A percentile compares a stretch with the other conserved stretches of the same genome.
Conservation (phyloP, 179 eudicot species). For the Nepenthes alata region DNA sequence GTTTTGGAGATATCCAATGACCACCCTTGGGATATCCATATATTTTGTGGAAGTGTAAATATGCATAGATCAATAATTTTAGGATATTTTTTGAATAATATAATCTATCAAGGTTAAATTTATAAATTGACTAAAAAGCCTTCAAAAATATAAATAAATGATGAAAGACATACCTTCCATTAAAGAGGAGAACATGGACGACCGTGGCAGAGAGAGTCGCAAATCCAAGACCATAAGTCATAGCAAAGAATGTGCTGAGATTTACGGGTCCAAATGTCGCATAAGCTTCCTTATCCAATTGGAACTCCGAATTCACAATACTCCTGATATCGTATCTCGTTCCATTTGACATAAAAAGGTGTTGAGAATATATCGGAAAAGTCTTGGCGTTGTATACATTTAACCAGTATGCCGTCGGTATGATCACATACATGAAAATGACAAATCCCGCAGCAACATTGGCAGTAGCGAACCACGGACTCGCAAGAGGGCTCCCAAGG, state of each 20-base stretch:
- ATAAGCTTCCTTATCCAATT: conserved; percentile 42
- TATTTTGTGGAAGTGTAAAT: too few relatives aligned
- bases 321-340: conserved; percentile 24
- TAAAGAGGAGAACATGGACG: conserved; percentile 45
- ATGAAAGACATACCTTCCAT: conserved; percentile 40
- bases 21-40: too few relatives aligned
- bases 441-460: conserved; percentile 25
- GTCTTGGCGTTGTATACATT: conserved; percentile 20
- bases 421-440: conserved; percentile 21
- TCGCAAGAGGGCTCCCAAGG: conserved; percentile 35
- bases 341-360: conserved; percentile 40
- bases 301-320: conserved; percentile 31
- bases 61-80: too few relatives aligned
- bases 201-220: conserved; percentile 57
- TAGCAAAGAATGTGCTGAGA: conserved; percentile 56
- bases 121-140: too few relatives aligned
- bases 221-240: conserved; percentile 60
- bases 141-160: background rate
- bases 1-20: too few relatives aligned
- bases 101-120: too few relatives aligned
- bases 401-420: conserved; percentile 23
- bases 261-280: conserved; percentile 33
- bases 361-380: conserved; percentile 26
- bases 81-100: too few relatives aligned
- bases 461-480: conserved; percentile 47